Conservation (phyloP, 345 rosid species). For the Geranium rotundifolium region DNA sequence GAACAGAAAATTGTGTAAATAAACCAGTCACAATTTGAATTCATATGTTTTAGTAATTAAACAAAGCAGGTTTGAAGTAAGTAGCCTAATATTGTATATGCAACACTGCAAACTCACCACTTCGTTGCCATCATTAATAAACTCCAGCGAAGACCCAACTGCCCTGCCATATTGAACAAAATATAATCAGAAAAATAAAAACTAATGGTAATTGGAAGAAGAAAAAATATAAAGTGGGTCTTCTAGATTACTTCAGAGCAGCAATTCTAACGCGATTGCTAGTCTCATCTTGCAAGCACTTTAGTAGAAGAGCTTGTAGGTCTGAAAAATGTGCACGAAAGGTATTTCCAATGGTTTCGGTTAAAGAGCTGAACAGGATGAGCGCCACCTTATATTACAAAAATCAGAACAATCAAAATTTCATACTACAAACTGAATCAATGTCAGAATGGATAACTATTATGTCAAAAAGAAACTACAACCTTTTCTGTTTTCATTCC, state of each 20-base stretch:
- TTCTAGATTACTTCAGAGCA: slow-evolving; percentile 68
- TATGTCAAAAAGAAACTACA: not conserved
- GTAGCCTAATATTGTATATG: not conserved
- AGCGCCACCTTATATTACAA: slow-evolving; percentile 62
- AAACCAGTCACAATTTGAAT: not conserved
- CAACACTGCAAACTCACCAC: slow-evolving; percentile 46
- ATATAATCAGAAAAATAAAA: not conserved
- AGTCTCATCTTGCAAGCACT: slow-evolving; percentile 82
- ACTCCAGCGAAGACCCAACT: slow-evolving; percentile 92
- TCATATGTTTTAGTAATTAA: not conserved
- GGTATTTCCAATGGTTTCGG: slow-evolving; percentile 86
- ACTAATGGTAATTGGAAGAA: slow-evolving; percentile 6
- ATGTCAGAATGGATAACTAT: not conserved
- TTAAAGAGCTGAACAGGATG: slow-evolving; percentile 95
- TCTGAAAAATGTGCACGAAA: slow-evolving; percentile 80
- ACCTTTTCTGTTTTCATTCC: not conserved
- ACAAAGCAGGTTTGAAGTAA: not conserved
- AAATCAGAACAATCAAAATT: slow-evolving; percentile 6
- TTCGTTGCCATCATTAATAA: slow-evolving; percentile 65
- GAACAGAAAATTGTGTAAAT: not conserved
- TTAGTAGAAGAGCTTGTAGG: slow-evolving; percentile 84
- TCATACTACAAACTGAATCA: not conserved
- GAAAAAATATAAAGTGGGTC: slow-evolving; percentile 6
- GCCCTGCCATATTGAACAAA: slow-evolving; percentile 49
- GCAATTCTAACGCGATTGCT: slow-evolving; percentile 93